Conservation (phyloP, 768 basidiomycete genomes). For the Rhodosporidiobolus sp. region DNA sequence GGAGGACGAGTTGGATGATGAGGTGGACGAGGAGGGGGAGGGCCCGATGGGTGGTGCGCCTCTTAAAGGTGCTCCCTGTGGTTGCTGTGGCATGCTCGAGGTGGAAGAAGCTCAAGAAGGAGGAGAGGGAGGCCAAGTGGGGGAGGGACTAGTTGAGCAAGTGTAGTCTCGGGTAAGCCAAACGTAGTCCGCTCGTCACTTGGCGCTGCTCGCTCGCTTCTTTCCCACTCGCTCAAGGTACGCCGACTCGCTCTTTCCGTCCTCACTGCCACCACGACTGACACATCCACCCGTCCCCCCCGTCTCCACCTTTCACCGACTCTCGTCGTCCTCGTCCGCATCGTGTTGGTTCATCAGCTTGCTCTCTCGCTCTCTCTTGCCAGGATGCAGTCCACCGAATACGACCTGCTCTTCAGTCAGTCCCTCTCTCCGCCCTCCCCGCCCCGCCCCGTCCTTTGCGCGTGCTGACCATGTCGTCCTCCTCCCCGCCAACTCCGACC, state of each 20-base stretch:
- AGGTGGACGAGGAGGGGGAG: neutral
- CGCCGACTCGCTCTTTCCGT: too few species aligned
- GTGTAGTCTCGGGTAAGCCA: too few species aligned
- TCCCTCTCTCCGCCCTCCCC: conserved; percentile 57
- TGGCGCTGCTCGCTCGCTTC: too few species aligned
- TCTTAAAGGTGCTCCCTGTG: too few species aligned
- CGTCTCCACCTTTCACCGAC: too few species aligned
- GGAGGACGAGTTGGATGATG: neutral
- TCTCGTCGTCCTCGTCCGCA: neutral
- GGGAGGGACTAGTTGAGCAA: too few species aligned
- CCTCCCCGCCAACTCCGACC: neutral
- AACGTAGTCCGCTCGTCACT: too few species aligned
- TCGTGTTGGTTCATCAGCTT: neutral
- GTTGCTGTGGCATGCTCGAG: too few species aligned
- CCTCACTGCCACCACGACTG: neutral
- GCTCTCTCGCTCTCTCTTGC: neutral
- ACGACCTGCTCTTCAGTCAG: conserved; percentile 80
- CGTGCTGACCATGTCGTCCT: neutral
- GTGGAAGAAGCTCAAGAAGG: too few species aligned
- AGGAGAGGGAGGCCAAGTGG: too few species aligned
- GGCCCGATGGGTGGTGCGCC: neutral
- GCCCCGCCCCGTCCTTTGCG: neutral
- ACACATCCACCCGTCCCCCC: too few species aligned
- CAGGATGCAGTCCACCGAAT: conserved; percentile 63
- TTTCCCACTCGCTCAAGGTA: too few species aligned